phyloP scores from a whole-genome alignment of 176 grass and related monocot species.

The Dendrocalamus sinicus region DNA sequence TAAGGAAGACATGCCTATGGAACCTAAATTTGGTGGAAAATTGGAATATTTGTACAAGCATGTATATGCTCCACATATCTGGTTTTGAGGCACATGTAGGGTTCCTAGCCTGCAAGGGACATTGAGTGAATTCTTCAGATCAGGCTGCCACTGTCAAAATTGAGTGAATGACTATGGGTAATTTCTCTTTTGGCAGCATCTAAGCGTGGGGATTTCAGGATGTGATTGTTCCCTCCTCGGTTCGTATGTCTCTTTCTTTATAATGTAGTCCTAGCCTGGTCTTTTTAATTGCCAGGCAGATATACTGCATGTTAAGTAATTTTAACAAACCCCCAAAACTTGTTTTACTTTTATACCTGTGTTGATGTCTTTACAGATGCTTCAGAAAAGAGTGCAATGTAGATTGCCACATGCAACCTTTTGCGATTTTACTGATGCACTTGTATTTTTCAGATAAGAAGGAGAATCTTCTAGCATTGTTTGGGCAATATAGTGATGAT shows the following conservation, averaged over 20 bases:
- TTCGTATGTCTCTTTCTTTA: slow-evolving; percentile 99
- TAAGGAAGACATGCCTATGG: slow-evolving; percentile 90
- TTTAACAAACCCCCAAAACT: slow-evolving; percentile 22
- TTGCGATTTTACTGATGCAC: slow-evolving; percentile 42
- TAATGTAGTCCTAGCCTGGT: slow-evolving; percentile 83
- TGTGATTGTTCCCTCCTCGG: slow-evolving; percentile 77
- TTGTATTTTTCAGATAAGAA: slow-evolving; percentile 68
- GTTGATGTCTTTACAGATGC: neutral
- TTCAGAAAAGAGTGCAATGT: slow-evolving; percentile 32
- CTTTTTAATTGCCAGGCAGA: slow-evolving; percentile 62
- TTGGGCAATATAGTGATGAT: slow-evolving; percentile 96
- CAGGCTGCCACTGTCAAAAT: slow-evolving; percentile 72
- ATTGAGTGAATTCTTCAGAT: slow-evolving; percentile 73
- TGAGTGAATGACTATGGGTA: slow-evolving; percentile 68
- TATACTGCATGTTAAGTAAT: slow-evolving; percentile 31
- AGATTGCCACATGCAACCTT: neutral
- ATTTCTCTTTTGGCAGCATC: slow-evolving; percentile 80
- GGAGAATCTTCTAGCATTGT: slow-evolving; percentile 85
- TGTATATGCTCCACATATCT: slow-evolving; percentile 64
- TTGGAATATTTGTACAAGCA: slow-evolving; percentile 74
- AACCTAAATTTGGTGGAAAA: slow-evolving; percentile 92
- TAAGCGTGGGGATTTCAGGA: slow-evolving; percentile 68
- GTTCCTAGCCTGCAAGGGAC: slow-evolving; percentile 65
- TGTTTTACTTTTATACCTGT: slow-evolving; percentile 29
- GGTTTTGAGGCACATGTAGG: slow-evolving; percentile 85